Conservation (phyloP, 1,284 basidiomycete species). For the Ustilago hordei region DNA sequence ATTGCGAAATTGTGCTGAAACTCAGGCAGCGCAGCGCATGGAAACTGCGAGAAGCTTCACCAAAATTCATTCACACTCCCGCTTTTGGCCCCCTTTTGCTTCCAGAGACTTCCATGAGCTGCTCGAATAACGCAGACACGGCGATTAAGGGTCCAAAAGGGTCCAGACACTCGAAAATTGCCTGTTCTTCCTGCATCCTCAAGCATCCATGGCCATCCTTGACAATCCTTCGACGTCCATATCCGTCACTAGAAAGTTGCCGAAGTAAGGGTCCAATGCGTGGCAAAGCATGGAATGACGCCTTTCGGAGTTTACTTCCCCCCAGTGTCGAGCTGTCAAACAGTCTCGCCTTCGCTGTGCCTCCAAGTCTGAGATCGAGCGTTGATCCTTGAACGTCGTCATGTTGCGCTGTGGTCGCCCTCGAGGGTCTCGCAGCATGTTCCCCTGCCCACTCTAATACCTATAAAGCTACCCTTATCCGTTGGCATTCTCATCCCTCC, state of each 20-base stretch:
- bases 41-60: constrained; percentile 32
- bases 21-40: background rate
- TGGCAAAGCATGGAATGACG: constrained; percentile 15
- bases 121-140: constrained; percentile 1
- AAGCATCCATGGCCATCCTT: constrained; percentile 18
- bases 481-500: background rate
- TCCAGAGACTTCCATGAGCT: constrained; percentile 16
- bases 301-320: constrained; percentile 27
- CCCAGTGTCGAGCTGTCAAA: constrained; percentile 24
- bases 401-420: constrained; percentile 14
- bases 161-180: constrained; percentile 8
- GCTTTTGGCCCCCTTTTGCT: constrained; percentile 7
- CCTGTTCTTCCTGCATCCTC: constrained; percentile 27
- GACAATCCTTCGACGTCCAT: constrained; percentile 10
- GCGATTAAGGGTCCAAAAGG: constrained; percentile 10
- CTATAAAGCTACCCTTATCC: constrained; percentile 22
- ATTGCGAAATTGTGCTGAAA: background rate
- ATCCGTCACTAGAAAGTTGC: constrained; percentile 4
- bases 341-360: constrained; percentile 1
- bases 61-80: background rate
- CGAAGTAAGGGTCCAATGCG: constrained; percentile 37
- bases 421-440: constrained; percentile 5
- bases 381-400: constrained; percentile 16
- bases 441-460: background rate
- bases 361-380: constrained; percentile 3